Evolutionary conservation across 805 yeast genomes (phyloP).

Genomic region (Metschnikowia continentalis): DNA sequence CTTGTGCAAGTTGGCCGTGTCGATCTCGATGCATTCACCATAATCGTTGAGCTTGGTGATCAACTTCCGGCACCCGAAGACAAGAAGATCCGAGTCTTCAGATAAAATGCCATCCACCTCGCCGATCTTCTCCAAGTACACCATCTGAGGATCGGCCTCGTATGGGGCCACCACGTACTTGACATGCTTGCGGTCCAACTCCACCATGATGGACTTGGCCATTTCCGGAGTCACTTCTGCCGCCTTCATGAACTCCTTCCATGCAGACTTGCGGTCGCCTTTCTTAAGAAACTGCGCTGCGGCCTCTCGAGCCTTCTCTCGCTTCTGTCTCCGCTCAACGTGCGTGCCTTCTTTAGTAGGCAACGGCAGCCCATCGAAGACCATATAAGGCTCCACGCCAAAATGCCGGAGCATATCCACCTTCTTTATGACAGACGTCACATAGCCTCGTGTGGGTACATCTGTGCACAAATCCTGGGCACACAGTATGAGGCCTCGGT

Average conservation of each 20-base stretch:
- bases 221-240: slow-evolving; percentile 85
- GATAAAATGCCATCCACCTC: slow-evolving; percentile 80
- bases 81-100: slow-evolving; percentile 89
- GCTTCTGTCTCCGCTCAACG: slow-evolving; percentile 49
- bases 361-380: slow-evolving; percentile 87
- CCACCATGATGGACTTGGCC: slow-evolving; percentile 82
- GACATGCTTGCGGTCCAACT: slow-evolving; percentile 53
- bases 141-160: slow-evolving; percentile 98
- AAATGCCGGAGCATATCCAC: slow-evolving; percentile 61
- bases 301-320: slow-evolving; percentile 54
- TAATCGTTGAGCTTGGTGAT: slow-evolving; percentile 81
- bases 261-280: slow-evolving; percentile 60
- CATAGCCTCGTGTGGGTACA: slow-evolving; percentile 64
- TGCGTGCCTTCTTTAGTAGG: slow-evolving; percentile 79
- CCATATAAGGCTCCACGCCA: slow-evolving; percentile 78
- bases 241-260: slow-evolving; percentile 67
- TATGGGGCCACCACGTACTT: slow-evolving; percentile 91
- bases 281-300: slow-evolving; percentile 50
- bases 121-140: slow-evolving; percentile 72
- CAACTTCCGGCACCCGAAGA: slow-evolving; percentile 77
- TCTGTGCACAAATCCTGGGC: slow-evolving; percentile 76
- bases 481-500: slow-evolving; percentile 77
- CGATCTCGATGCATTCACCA: slow-evolving; percentile 67
- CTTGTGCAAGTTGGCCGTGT: slow-evolving; percentile 48
- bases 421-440: slow-evolving; percentile 64